Evolutionary conservation across 2,329 filamentous ascomycete species (phyloP), one percentile per base, ranked within the genome.

Genomic region (Colletotrichum simmondsii): DNA sequence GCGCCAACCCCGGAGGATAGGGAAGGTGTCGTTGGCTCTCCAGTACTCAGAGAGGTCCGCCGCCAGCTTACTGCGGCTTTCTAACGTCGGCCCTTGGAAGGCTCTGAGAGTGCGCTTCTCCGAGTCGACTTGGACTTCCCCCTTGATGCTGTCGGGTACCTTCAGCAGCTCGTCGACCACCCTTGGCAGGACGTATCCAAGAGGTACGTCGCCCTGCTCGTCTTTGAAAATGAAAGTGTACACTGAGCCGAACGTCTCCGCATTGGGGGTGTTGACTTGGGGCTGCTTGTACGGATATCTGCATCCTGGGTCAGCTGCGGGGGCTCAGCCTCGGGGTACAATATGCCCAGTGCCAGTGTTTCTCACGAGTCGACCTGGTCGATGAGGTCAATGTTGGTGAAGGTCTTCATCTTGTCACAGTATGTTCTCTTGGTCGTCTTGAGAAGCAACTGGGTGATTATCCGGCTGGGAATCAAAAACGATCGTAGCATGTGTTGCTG

Each of bases 251-350:
- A 90, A 82, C 74, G 89, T 83, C 56, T 85, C 81, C 57, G 87
- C 83, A 81, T 92, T 91, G 63, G 85, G 84, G 71, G 87, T 80
- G 11, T 90, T 87, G 75, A 92, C 85, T 19, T 49, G 10, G 37
- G 37, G 37, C 67, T 92, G 87, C 68, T 89, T 87, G 83, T 97
- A 94, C 1, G 95, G 95, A 79, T 97, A 97, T 78, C 94, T 96
- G 77, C 19, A 32, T 63, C 32, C 35, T 46, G 53, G 22, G 37
- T 72, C 26, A 72, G 67, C 42, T 59, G 46, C 22, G 53, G 30
- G 49, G 49, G 46, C 58, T 24, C 24, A 12, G 42, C 14, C 30
- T n/a, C 49, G 16, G 22, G 7, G 7, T 6, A 10, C 11, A 49
- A 19, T 49, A 52, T 22, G 24, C 28, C 16, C 22, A 56, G 16